Evolutionary conservation across 2,329 filamentous ascomycete genomes (phyloP).

Genomic region (Thyridium curvatum): DNA sequence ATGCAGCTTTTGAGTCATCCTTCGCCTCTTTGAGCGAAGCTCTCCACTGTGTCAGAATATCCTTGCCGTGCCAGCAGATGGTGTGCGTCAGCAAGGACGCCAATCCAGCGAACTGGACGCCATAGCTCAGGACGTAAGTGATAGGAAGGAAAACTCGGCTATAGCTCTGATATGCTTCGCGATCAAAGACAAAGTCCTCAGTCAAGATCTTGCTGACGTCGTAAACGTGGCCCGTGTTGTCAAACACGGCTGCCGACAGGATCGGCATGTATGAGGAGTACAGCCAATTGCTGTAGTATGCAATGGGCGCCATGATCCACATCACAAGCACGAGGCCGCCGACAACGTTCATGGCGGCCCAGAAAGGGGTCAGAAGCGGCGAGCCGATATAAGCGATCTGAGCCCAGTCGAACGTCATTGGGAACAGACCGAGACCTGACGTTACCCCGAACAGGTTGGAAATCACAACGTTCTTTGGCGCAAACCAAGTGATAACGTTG

Average conservation of each 20-base stretch:
- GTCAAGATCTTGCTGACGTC: slow-evolving; percentile 77
- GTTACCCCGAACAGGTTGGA: slow-evolving; percentile 81
- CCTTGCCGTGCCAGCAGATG: slow-evolving; percentile 74
- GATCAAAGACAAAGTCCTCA: slow-evolving; percentile 70
- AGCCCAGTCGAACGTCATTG: slow-evolving; percentile 86
- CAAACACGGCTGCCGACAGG: slow-evolving; percentile 76
- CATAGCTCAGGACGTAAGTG: slow-evolving; percentile 82
- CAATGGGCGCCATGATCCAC: slow-evolving; percentile 75
- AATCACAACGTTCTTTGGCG: slow-evolving; percentile 77
- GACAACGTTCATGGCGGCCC: slow-evolving; percentile 80
- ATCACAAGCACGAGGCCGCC: slow-evolving; percentile 75
- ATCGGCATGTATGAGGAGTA: slow-evolving; percentile 85
- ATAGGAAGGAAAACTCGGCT: slow-evolving; percentile 81
- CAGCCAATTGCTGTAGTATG: slow-evolving; percentile 75
- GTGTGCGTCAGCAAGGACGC: slow-evolving; percentile 77
- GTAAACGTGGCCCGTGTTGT: slow-evolving; percentile 75
- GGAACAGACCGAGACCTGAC: slow-evolving; percentile 79
- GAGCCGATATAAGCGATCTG: slow-evolving; percentile 86
- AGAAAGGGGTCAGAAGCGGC: slow-evolving; percentile 76
- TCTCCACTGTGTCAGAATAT: slow-evolving; percentile 74
- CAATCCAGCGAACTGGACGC: slow-evolving; percentile 77
- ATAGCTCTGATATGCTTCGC: slow-evolving; percentile 70
- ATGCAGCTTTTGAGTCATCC: slow-evolving; percentile 40
- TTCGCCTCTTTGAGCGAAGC: slow-evolving; percentile 59
- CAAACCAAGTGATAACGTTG: slow-evolving; percentile 83